A percentile compares a stretch with the other conserved stretches of the same genome.
Conservation (phyloP, 202 grass and related monocot species). For the Musa balbisiana region DNA sequence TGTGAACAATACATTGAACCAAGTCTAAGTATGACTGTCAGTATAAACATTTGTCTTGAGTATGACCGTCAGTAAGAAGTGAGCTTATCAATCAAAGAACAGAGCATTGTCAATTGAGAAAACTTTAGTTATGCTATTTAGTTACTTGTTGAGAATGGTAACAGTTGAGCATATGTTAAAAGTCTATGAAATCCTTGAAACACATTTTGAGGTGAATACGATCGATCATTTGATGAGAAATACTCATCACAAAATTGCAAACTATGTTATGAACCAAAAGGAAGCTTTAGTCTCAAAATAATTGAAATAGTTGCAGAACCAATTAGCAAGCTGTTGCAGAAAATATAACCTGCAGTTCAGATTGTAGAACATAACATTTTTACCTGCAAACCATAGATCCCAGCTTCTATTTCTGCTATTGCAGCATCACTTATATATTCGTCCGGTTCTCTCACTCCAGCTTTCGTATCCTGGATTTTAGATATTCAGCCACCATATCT, state of each 20-base stretch:
- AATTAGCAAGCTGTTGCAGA: not conserved
- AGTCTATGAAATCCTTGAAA: too few relatives aligned
- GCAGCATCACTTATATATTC: conserved; percentile 52
- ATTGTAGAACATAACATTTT: not conserved
- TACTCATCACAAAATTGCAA: not conserved
- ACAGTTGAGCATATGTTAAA: too few relatives aligned
- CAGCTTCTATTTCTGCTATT: conserved; percentile 77
- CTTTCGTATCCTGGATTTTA: conserved; percentile 41
- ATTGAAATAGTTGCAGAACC: not conserved
- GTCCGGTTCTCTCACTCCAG: conserved; percentile 33
- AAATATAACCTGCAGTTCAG: not conserved
- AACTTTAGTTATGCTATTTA: too few relatives aligned
- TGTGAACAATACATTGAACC: too few relatives aligned
- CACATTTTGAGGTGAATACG: too few relatives aligned
- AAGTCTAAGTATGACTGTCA: too few relatives aligned
- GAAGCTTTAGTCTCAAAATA: not conserved
- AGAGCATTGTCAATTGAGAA: too few relatives aligned
- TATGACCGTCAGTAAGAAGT: too few relatives aligned
- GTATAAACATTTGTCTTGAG: too few relatives aligned
- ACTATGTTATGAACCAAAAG: conserved; percentile 1
- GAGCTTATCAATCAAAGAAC: too few relatives aligned
- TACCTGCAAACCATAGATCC: conserved; percentile 93
- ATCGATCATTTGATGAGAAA: too few relatives aligned
- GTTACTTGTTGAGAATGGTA: too few relatives aligned
- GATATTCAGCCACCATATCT: not conserved